phyloP scores from a whole-genome alignment of 148 eudicot species.

The Rhododendron ferrugineum region DNA sequence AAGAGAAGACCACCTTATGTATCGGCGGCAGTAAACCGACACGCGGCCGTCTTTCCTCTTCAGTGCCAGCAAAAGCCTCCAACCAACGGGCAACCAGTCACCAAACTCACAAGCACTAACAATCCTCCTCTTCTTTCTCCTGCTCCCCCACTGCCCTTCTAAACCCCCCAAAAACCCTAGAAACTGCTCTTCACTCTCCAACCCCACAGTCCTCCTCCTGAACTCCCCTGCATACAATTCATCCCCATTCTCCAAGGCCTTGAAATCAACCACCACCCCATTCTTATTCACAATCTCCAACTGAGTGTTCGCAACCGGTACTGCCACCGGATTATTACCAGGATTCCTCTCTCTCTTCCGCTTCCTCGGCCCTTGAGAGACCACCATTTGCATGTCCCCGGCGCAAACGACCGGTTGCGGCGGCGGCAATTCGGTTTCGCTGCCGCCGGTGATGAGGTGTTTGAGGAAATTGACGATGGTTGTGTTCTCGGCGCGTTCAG shows the following conservation, averaged over 20 bases:
- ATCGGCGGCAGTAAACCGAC: conserved; percentile 51
- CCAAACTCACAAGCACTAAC: conserved; percentile 38
- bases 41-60: conserved; percentile 35
- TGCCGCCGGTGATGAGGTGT: conserved; percentile 7
- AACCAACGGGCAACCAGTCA: conserved; percentile 50
- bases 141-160: conserved; percentile 49
- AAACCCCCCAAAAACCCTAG: conserved; percentile 32
- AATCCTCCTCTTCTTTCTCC: conserved; percentile 45
- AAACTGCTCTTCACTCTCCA: conserved; percentile 34
- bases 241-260: conserved; percentile 34
- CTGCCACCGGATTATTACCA: background rate
- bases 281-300: conserved; percentile 37
- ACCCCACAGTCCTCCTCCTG: conserved; percentile 33
- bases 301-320: conserved; percentile 7
- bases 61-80: conserved; percentile 54
- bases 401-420: background rate
- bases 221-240: conserved; percentile 29
- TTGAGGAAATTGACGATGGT: conserved; percentile 40
- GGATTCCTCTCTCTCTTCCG: conserved; percentile 12
- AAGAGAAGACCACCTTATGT: conserved; percentile 38
- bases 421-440: background rate
- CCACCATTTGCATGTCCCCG: background rate
- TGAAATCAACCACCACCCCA: conserved; percentile 48
- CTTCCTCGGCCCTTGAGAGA: background rate
- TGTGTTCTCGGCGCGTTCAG: conserved; percentile 26